These are phyloP conservation scores for Populus hybrid DNA, from an alignment of 441 rosid genomes.

Conservation along the genomic window DNA sequence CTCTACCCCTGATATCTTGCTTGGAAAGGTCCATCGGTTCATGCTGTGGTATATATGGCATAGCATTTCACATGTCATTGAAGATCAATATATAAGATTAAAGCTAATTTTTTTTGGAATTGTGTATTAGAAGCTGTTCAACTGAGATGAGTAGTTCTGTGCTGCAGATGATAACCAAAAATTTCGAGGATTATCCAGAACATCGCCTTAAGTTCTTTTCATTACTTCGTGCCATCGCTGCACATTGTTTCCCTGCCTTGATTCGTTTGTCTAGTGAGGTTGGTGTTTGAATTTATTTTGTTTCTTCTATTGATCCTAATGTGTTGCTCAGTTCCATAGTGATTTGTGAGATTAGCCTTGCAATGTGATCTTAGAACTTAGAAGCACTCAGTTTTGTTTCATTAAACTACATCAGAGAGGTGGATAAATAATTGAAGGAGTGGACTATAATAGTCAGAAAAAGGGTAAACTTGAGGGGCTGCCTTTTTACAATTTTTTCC, in stretches of 20 bases:
- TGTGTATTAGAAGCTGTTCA: not conserved
- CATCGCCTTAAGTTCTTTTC: constrained; percentile 99
- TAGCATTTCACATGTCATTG: not conserved
- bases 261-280: constrained; percentile 94
- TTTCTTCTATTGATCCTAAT: not conserved
- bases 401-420: not conserved
- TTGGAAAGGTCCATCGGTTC: not conserved
- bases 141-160: constrained; percentile 14
- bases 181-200: constrained; percentile 98
- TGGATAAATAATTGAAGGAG: not conserved
- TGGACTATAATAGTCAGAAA: not conserved
- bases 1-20: not conserved
- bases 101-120: not conserved
- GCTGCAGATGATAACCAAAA: constrained; percentile 95
- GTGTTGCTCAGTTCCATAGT: not conserved
- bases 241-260: constrained; percentile 92
- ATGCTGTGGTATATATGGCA: not conserved
- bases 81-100: not conserved
- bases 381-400: not conserved
- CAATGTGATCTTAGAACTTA: not conserved
- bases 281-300: constrained; percentile 27
- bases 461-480: not conserved
- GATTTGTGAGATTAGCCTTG: not conserved
- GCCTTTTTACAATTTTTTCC: not conserved
- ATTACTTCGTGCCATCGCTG: constrained; percentile 95